These are phyloP conservation scores for Diplogelasinospora grovesii DNA, from an alignment of 495 filamentous ascomycete genomes.

Conservation along the genomic window DNA sequence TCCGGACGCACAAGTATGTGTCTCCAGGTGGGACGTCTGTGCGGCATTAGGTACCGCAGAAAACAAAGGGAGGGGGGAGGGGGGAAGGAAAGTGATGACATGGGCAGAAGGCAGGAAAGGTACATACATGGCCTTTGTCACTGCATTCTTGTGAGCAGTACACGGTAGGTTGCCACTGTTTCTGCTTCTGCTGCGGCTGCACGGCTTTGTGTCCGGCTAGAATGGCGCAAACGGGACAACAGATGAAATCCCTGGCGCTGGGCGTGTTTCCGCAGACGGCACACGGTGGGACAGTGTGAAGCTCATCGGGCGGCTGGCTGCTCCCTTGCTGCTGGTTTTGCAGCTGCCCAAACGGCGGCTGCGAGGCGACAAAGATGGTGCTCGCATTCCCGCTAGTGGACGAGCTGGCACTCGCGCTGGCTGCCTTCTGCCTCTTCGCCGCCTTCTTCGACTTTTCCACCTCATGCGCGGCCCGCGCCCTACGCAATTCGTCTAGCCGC, in stretches of 20 bases:
- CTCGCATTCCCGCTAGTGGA: too few species aligned
- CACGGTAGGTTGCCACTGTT: conserved; percentile 18
- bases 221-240: conserved; percentile 37
- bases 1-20: conserved; percentile 22
- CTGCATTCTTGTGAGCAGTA: conserved; percentile 42
- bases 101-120: not conserved
- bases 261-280: conserved; percentile 27
- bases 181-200: too few species aligned
- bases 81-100: too few species aligned
- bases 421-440: conserved; percentile 16
- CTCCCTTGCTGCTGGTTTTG: too few species aligned
- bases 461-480: conserved; percentile 38
- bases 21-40: conserved; percentile 14
- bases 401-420: too few species aligned
- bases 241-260: conserved; percentile 22
- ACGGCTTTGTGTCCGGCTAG: conserved; percentile 19
- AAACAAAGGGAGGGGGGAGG: not conserved
- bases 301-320: conserved; percentile 22
- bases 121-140: conserved; percentile 35
- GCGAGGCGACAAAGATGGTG: too few species aligned
- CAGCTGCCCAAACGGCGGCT: too few species aligned
- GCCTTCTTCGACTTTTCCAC: conserved; percentile 32
- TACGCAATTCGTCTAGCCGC: conserved; percentile 34
- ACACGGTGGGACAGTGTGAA: conserved; percentile 32
- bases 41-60: not conserved